Evolutionary conservation across 1,284 basidiomycete genomes (phyloP).

Genomic region (Moesziomyces antarcticus): DNA sequence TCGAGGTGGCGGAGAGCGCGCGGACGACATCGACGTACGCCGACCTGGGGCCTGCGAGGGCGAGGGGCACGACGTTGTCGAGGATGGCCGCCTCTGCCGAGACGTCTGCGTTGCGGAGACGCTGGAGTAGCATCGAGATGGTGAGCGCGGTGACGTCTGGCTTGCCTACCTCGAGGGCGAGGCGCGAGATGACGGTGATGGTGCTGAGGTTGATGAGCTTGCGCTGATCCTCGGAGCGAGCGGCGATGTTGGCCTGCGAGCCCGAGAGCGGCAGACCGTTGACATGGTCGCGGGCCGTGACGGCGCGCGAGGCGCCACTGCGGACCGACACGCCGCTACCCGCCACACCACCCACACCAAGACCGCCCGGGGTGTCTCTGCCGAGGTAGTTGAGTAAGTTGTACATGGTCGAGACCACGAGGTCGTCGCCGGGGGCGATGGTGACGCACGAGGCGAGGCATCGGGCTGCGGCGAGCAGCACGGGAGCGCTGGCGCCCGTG

Average conservation of each 20-base stretch:
- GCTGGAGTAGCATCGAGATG: conserved; percentile 90
- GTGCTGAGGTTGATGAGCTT: conserved; percentile 86
- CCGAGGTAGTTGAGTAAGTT: conserved; percentile 91
- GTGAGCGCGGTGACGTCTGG: conserved; percentile 61
- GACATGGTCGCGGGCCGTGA: conserved; percentile 43
- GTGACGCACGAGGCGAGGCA: conserved; percentile 89
- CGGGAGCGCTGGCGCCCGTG: conserved; percentile 75
- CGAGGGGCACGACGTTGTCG: conserved; percentile 89
- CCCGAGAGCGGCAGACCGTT: conserved; percentile 37
- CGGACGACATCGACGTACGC: conserved; percentile 87
- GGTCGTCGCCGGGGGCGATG: conserved; percentile 84
- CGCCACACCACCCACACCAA: conserved; percentile 69
- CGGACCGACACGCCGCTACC: conserved; percentile 72
- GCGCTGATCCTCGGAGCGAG: conserved; percentile 81
- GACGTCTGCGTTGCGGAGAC: conserved; percentile 83
- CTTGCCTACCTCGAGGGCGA: conserved; percentile 59
- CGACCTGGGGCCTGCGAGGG: conserved; percentile 79
- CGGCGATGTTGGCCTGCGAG: conserved; percentile 45
- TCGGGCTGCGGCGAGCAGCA: conserved; percentile 84
- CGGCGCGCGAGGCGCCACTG: conserved; percentile 69
- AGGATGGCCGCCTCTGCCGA: conserved; percentile 89
- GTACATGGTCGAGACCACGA: conserved; percentile 94
- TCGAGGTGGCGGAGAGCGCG: conserved; percentile 85
- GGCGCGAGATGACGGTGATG: conserved; percentile 70
- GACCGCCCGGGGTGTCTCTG: conserved; percentile 72